Evolutionary conservation across 2,329 filamentous ascomycete genomes (phyloP), one percentile per base, ranked within the genome.

Genomic region (Dothiorella sarmentorum): DNA sequence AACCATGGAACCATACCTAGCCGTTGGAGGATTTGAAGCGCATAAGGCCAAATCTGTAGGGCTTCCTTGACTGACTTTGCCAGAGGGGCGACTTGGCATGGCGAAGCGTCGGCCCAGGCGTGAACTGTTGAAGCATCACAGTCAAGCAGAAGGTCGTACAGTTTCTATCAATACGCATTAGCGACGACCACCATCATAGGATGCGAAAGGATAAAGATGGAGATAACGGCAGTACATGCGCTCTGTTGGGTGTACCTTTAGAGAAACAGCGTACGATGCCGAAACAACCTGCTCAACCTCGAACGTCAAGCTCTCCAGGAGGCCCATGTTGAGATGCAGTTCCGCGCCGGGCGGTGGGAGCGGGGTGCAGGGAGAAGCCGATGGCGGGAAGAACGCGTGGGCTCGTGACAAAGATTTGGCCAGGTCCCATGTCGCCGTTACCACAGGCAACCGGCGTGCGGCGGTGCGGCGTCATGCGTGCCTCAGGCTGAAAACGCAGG

Each of bases 41-140:
- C 76, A 61, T 80, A 79, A 3, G 77, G 73, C 69, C 80, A 82
- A 44, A 77, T 74, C 31, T 78, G 74, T 33, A 85, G 68, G 24
- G 77, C 78, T 60, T 81, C 76, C 27, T 80, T 66, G n/a, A 82
- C 64, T 31, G 71, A 69, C n/a, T 69, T 70, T 13, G 74, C 73
- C 20, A 56, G 17, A 1, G 45, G 27, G 15, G 15, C 17, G 17
- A 60, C 27, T 17, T 56, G 77, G 65, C 82, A 84, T 26, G 75
- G 74, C 60, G 81, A 78, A 17, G 69, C 73, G 3, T 63, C 59
- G 22, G 79, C 75, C 77, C 80, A 84, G 22, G 68, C 67, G 7
- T 68, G 68, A 13, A 84, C 70, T 4, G 71, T 69, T 13, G 64
- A 60, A 15, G 65, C 60, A 18, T 75, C 66, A 37, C 69, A 70